Evolutionary conservation across 73 alveolate genomes (phyloP), one percentile per base, ranked within the genome.

Genomic region (Paramecium sonneborni): DNA sequence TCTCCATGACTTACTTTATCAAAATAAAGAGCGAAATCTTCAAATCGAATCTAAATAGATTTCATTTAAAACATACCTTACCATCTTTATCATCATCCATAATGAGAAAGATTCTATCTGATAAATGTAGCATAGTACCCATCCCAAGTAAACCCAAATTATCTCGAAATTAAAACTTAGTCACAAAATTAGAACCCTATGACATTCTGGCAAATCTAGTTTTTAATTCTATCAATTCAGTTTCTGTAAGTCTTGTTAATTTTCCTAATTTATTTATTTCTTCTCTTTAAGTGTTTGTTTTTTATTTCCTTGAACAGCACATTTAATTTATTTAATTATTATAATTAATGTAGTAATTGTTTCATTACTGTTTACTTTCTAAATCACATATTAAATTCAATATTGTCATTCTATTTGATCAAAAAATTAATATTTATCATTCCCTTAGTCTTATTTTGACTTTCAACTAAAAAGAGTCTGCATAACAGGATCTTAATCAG

Each of bases 391-490:
- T 4, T 35, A 35, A 35, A 35, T 35, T 35, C 8, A 93, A 11
- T 44, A 41, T 85, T 98, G 43, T 30, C 96, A 95, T 28, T 93
- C 69, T 3, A 96, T 91, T 4, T 97, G 93, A 23, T 98, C 98
- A 76, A 95, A 95, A 1, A 96, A 70, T 46, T 96, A 98, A 58
- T 93, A 96, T 52, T 98, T 94, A 35, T 35, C 90, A 88, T 95
- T 95, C 20, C 94, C 86, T 86, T 94, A 94, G 23, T 74, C n/a
- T n/a, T n/a, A n/a, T n/a, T n/a, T n/a, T n/a, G n/a, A n/a, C n/a
- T n/a, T n/a, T n/a, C n/a, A n/a, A n/a, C n/a, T n/a, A n/a, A n/a
- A n/a, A n/a, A n/a, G n/a, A n/a, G n/a, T n/a, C n/a, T n/a, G n/a
- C n/a, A n/a, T n/a, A n/a, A n/a, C n/a, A n/a, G n/a, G n/a, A n/a